A percentile compares a stretch with the other conserved stretches of the same genome.
phyloP scores from a whole-genome alignment of 75 land plant species.

The Sequoiadendron giganteum region DNA sequence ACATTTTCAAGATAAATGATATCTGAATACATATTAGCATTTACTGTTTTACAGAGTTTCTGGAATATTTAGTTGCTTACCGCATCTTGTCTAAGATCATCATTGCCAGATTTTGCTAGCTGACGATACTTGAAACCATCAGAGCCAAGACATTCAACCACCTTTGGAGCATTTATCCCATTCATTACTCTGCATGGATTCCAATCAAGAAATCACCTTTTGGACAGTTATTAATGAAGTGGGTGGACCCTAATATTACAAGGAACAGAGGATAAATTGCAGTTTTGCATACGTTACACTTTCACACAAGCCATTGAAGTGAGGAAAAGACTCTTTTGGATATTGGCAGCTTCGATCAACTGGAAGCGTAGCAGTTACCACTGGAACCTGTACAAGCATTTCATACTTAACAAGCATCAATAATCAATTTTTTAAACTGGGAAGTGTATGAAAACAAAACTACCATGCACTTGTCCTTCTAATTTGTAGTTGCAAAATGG shows the following conservation, averaged over 20 bases:
- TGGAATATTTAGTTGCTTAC: constrained; percentile 37
- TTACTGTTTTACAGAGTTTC: background rate
- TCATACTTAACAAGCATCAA: background rate
- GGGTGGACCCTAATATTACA: background rate
- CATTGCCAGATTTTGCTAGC: constrained; percentile 98
- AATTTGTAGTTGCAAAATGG: constrained; percentile 5
- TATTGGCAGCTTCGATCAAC: constrained; percentile 79
- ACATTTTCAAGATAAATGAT: background rate
- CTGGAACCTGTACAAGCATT: constrained; percentile 72
- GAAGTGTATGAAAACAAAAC: background rate
- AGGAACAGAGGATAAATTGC: background rate
- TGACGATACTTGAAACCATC: constrained; percentile 91
- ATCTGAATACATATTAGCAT: background rate
- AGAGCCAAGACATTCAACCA: constrained; percentile 89
- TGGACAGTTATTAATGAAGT: background rate
- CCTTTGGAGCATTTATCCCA: constrained; percentile 98
- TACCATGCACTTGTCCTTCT: background rate
- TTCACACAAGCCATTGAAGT: constrained; percentile 78
- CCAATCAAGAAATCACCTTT: background rate
- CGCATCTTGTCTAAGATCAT: constrained; percentile 99
- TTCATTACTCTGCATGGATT: constrained; percentile 78
- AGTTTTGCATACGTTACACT: constrained; percentile 53
- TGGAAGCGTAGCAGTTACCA: constrained; percentile 82
- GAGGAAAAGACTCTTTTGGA: constrained; percentile 73
- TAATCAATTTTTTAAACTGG: background rate